These are phyloP conservation scores for Phyllosticta citrichinensis DNA, from an alignment of 2,329 filamentous ascomycete genomes.

Conservation along the genomic window DNA sequence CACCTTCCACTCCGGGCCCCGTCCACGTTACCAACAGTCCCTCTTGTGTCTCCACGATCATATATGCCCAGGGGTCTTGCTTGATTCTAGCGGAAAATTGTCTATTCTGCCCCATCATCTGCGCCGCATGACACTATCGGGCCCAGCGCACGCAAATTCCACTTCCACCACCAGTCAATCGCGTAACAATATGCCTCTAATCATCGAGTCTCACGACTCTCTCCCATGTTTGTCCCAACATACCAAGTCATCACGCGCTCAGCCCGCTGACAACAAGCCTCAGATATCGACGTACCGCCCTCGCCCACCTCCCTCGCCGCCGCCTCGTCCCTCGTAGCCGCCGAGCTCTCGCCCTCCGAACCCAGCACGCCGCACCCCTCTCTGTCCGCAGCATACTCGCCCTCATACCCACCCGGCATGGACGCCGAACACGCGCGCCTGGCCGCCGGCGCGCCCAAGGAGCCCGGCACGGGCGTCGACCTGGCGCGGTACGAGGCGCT, in stretches of 20 bases:
- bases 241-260: conserved; percentile 11
- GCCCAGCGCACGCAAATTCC: not conserved
- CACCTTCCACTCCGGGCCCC: not conserved
- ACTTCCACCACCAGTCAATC: not conserved
- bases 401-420: conserved; percentile 57
- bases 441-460: conserved; percentile 36
- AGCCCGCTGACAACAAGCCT: not conserved
- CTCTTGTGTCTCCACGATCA: too few relatives aligned
- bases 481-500: conserved; percentile 74
- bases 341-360: conserved; percentile 46
- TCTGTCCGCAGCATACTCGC: conserved; percentile 43
- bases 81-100: not conserved
- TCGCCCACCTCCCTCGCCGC: conserved; percentile 52
- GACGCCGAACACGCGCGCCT: conserved; percentile 59
- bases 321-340: conserved; percentile 59
- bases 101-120: not conserved
- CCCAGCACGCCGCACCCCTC: conserved; percentile 43
- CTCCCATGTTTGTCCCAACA: conserved; percentile 54
- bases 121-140: not conserved
- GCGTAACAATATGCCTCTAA: conserved; percentile 49
- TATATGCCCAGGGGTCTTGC: too few relatives aligned
- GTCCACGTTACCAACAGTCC: not conserved
- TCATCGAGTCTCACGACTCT: conserved; percentile 64
- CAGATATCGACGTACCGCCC: conserved; percentile 74
- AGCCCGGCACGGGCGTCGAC: conserved; percentile 58